A percentile compares a stretch with the other conserved stretches of the same genome.
phyloP scores from a whole-genome alignment of 2,329 filamentous ascomycete species.

The Fusarium gaditjirri region DNA sequence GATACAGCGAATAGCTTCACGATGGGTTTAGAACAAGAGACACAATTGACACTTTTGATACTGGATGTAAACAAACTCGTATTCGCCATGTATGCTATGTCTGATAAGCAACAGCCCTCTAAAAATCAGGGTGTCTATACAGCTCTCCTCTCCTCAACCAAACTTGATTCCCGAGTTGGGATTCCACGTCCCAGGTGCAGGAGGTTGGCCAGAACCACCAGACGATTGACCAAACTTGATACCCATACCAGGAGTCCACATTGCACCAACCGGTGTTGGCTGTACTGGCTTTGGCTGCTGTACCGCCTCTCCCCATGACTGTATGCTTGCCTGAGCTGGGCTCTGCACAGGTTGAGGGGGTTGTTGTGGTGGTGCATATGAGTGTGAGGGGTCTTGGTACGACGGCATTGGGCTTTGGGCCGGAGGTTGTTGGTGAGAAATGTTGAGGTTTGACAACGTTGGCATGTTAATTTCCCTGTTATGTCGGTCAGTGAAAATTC shows the following conservation, averaged over 20 bases:
- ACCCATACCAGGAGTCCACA: constrained; percentile 82
- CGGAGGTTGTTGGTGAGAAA: constrained; percentile 46
- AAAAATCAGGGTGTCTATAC: constrained; percentile 4
- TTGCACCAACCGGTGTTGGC: constrained; percentile 47
- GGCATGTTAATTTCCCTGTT: constrained; percentile 64
- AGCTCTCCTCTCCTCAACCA: constrained; percentile 47
- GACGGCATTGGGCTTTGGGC: constrained; percentile 32
- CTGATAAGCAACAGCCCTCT: background rate
- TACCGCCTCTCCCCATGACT: constrained; percentile 68
- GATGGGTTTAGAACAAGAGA: background rate
- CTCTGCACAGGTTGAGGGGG: constrained; percentile 41
- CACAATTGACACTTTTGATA: background rate
- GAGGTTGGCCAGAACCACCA: constrained; percentile 41
- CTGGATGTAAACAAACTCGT: background rate
- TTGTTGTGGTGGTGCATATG: constrained; percentile 24
- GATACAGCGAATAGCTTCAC: background rate
- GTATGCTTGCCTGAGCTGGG: constrained; percentile 62
- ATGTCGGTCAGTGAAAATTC: constrained; percentile 5
- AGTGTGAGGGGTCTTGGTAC: constrained; percentile 21
- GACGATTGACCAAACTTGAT: constrained; percentile 75
- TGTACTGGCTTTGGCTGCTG: constrained; percentile 65
- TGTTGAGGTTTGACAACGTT: constrained; percentile 57
- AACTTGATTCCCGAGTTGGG: constrained; percentile 68
- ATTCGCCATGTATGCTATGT: constrained; percentile 12
- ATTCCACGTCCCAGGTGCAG: constrained; percentile 64